Evolutionary conservation across 2,329 filamentous ascomycete species (phyloP).

Genomic region (Fusarium sp.): DNA sequence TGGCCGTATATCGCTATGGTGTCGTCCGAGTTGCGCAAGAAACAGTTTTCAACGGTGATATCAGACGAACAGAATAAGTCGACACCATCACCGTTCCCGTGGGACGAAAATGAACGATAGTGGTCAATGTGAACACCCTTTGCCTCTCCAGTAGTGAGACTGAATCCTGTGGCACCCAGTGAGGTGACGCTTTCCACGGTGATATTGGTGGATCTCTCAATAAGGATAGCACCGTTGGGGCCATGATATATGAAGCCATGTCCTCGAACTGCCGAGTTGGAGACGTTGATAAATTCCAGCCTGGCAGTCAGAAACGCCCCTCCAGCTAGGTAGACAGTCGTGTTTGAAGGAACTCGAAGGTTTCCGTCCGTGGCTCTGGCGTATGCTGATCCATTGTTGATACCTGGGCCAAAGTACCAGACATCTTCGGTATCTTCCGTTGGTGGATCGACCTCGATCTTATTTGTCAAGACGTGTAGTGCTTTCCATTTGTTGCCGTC

Average conservation of each 20-base stretch:
- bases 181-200: not conserved
- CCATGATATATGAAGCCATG: not conserved
- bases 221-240: not conserved
- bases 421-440: not conserved
- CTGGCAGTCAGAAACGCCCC: not conserved
- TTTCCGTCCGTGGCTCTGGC: too few species aligned
- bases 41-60: slow-evolving; percentile 49
- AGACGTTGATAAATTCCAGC: not conserved
- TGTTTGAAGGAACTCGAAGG: not conserved
- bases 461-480: not conserved
- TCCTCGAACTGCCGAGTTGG: not conserved
- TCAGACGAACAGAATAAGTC: not conserved
- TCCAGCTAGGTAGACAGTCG: not conserved
- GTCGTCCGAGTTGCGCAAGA: slow-evolving; percentile 57
- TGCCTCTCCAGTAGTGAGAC: not conserved
- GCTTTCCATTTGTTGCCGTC: not conserved
- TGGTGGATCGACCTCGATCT: not conserved
- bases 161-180: not conserved
- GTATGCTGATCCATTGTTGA: not conserved
- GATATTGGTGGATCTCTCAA: not conserved
- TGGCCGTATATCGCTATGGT: slow-evolving; percentile 54
- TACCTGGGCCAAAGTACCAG: not conserved
- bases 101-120: not conserved
- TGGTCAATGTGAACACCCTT: not conserved
- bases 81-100: not conserved